Evolutionary conservation across 148 eudicot genomes (phyloP), one percentile per base, ranked within the genome.

Genomic region (Talinum fruticosum): DNA sequence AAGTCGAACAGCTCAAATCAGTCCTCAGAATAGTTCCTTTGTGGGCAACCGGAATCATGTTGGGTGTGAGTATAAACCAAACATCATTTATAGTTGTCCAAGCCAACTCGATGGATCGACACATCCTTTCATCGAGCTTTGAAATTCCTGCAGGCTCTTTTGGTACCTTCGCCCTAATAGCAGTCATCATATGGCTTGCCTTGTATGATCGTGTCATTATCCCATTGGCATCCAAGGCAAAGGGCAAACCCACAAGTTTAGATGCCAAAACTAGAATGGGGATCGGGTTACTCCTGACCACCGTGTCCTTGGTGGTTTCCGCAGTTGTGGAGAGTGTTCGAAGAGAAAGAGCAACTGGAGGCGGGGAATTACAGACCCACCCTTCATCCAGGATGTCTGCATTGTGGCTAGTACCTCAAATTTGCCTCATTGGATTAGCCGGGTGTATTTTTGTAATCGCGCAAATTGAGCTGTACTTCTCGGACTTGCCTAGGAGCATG

Each of bases 71-170:
- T 45, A 24, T 54, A 12, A 80, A 51, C 49, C 84, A 81, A n/a
- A 15, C 70, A 30, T 72, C 87, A 15, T 69, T 84, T 80, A 81
- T 62, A 34, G 82, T 87, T 8, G 79, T 87, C 44, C 89, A 87
- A 79, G 89, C 87, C 24, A 67, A 68, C 32, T 59, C 89, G 3
- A 84, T 84, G 89, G 84, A 87, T 29, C 83, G 87, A 64, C 89
- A 79, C n/a, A 6, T 82, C 36, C 32, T 87, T 10, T 71, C 79
- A 51, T 29, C 47, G 15, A 75, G 61, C 66, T 87, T 87, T 47
- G 79, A 87, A 59, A 82, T 84, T 6, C 89, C 87, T 19, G 69
- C 89, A 4, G 89, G 65, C 24, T 87, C 89, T 6, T 82, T 80
- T 16, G 81, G 79, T 38, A 68, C 79, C 30, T 87, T 87, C 67